Evolutionary conservation across 768 basidiomycete species (phyloP).

Genomic region (Lactarius trivialis): DNA sequence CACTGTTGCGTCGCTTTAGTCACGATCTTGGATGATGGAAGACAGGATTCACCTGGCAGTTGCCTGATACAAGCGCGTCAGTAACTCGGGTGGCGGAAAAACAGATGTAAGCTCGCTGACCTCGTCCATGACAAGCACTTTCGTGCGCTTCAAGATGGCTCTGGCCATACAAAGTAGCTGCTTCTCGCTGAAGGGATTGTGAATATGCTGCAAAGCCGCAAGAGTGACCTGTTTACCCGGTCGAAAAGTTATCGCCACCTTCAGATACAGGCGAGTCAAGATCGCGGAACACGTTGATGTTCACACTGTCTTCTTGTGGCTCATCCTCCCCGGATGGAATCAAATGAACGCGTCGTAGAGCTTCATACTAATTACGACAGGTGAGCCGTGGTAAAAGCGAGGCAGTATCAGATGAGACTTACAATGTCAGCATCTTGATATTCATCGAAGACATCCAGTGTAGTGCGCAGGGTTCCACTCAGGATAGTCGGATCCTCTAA

Average conservation of each 20-base stretch:
- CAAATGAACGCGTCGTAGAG: conserved; percentile 76
- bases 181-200: conserved; percentile 47
- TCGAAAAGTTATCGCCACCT: conserved; percentile 86
- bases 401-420: conserved; percentile 24
- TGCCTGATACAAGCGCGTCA: conserved; percentile 37
- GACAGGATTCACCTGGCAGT: conserved; percentile 47
- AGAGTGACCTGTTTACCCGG: conserved; percentile 44
- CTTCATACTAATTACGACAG: conserved; percentile 52
- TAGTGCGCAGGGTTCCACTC: conserved; percentile 73
- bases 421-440: conserved; percentile 82
- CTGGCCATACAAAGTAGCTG: conserved; percentile 87
- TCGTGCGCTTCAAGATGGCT: conserved; percentile 74
- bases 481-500: conserved; percentile 86
- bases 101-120: conserved; percentile 29
- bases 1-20: conserved; percentile 34
- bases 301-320: conserved; percentile 45
- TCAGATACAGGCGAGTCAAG: conserved; percentile 71
- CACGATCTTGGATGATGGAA: background rate
- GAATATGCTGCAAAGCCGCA: background rate
- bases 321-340: conserved; percentile 52
- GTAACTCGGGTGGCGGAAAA: background rate
- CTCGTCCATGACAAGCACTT: conserved; percentile 81
- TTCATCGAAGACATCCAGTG: conserved; percentile 81
- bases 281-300: conserved; percentile 70
- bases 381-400: conserved; percentile 1